phyloP scores from a whole-genome alignment of 2,329 filamentous ascomycete genomes.

The Ophiostoma ips region DNA sequence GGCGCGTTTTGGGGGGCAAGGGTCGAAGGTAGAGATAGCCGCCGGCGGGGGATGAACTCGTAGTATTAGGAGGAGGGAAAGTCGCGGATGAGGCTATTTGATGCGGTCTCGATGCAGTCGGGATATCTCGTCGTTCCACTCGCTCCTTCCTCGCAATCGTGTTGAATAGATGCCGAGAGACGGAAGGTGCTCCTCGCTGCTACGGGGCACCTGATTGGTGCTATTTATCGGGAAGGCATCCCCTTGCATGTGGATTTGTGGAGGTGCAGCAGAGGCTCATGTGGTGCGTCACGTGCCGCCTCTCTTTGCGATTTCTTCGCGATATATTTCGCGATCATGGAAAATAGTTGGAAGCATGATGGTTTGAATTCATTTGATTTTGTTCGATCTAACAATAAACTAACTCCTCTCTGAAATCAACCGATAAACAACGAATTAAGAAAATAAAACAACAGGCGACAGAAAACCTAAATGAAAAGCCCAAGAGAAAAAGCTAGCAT shows the following conservation, averaged over 20 bases:
- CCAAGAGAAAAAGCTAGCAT: neutral
- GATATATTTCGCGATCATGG: neutral
- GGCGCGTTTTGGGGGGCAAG: too few relatives aligned
- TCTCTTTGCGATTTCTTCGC: neutral
- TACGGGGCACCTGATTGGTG: conserved; percentile 7
- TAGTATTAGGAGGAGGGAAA: too few relatives aligned
- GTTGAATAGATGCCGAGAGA: neutral
- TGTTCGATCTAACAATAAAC: neutral
- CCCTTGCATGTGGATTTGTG: conserved; percentile 1
- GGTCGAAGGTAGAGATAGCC: too few relatives aligned
- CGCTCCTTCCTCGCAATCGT: neutral
- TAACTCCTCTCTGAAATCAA: neutral
- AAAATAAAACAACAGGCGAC: neutral
- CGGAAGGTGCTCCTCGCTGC: neutral
- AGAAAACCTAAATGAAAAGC: neutral
- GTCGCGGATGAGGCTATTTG: too few relatives aligned
- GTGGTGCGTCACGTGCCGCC: neutral
- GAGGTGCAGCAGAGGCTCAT: neutral
- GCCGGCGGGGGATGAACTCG: too few relatives aligned
- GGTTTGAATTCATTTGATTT: neutral
- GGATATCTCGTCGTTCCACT: neutral
- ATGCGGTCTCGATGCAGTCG: neutral
- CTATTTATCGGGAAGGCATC: neutral
- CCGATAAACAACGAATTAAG: neutral
- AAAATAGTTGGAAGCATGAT: neutral